Conservation (phyloP, 768 basidiomycete species). For the Russula dissimulans region DNA sequence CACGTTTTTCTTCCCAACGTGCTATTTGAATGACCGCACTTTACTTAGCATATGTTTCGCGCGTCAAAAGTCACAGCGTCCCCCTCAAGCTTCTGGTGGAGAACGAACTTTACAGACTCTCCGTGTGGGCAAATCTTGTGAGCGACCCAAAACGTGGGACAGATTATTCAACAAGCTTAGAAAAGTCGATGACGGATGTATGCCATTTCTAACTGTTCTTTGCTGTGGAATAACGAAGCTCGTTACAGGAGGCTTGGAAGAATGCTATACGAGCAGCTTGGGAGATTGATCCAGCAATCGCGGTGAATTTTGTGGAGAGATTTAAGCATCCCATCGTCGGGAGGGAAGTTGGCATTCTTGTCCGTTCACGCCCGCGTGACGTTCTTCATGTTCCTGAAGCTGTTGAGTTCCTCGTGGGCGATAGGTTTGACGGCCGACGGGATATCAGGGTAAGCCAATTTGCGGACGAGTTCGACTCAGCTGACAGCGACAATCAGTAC, state of each 20-base stretch:
- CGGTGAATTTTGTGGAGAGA: slow-evolving; percentile 77
- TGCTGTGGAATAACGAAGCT: slow-evolving; percentile 4
- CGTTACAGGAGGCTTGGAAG: slow-evolving; percentile 51
- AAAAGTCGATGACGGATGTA: slow-evolving; percentile 59
- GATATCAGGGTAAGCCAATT: slow-evolving; percentile 60
- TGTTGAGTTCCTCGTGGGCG: slow-evolving; percentile 68
- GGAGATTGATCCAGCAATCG: slow-evolving; percentile 76
- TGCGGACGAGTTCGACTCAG: not conserved
- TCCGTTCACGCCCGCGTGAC: slow-evolving; percentile 60
- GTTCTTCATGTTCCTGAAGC: slow-evolving; percentile 77
- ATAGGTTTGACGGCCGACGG: slow-evolving; percentile 48
- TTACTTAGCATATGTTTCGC: slow-evolving; percentile 33
- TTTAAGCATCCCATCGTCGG: slow-evolving; percentile 63
- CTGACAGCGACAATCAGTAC: slow-evolving; percentile 41
- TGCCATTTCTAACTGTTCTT: slow-evolving; percentile 15
- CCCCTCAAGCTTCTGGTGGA: slow-evolving; percentile 81
- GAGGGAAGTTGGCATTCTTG: slow-evolving; percentile 64
- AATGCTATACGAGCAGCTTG: slow-evolving; percentile 64
- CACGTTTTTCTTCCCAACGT: slow-evolving; percentile 23
- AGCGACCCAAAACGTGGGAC: slow-evolving; percentile 63
- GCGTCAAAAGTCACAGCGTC: slow-evolving; percentile 57
- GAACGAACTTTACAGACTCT: slow-evolving; percentile 79
- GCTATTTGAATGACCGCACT: slow-evolving; percentile 21
- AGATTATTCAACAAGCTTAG: slow-evolving; percentile 47
- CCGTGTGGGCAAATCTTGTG: slow-evolving; percentile 84